phyloP scores from a whole-genome alignment of 345 rosid genomes.

The Gossypium mustelinum region DNA sequence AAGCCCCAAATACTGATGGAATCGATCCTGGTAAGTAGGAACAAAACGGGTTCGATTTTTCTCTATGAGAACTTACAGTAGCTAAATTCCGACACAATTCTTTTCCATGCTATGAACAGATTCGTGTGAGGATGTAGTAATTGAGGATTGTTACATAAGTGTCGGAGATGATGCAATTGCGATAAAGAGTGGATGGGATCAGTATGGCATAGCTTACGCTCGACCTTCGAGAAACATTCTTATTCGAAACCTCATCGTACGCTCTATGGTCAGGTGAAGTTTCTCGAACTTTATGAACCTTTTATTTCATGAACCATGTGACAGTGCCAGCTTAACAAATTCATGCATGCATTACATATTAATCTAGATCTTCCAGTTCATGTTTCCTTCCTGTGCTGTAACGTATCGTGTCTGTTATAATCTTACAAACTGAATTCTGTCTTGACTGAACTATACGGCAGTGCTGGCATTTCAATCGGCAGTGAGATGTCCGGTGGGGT shows the following conservation, averaged over 20 bases:
- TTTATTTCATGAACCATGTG: conserved; percentile 16
- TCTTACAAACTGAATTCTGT: conserved; percentile 17
- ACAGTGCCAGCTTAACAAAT: conserved; percentile 20
- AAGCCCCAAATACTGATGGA: conserved; percentile 97
- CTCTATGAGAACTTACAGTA: background rate
- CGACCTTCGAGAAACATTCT: conserved; percentile 78
- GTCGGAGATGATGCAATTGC: conserved; percentile 96
- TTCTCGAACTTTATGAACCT: background rate
- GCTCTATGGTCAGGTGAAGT: conserved; percentile 89
- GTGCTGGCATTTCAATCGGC: conserved; percentile 95
- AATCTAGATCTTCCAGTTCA: background rate
- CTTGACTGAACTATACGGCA: conserved; percentile 39
- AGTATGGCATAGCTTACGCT: conserved; percentile 84
- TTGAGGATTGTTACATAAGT: conserved; percentile 92
- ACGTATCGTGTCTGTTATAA: background rate
- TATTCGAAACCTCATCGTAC: conserved; percentile 77
- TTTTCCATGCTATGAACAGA: conserved; percentile 37
- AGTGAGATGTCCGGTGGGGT: conserved; percentile 99
- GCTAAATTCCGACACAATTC: background rate
- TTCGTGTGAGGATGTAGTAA: conserved; percentile 91
- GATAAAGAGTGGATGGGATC: conserved; percentile 99
- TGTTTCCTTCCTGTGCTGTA: background rate
- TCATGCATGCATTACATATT: background rate
- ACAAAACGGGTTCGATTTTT: background rate
- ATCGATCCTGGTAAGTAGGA: conserved; percentile 77